phyloP scores from a whole-genome alignment of 148 eudicot species.

The Agrostemma githago region DNA sequence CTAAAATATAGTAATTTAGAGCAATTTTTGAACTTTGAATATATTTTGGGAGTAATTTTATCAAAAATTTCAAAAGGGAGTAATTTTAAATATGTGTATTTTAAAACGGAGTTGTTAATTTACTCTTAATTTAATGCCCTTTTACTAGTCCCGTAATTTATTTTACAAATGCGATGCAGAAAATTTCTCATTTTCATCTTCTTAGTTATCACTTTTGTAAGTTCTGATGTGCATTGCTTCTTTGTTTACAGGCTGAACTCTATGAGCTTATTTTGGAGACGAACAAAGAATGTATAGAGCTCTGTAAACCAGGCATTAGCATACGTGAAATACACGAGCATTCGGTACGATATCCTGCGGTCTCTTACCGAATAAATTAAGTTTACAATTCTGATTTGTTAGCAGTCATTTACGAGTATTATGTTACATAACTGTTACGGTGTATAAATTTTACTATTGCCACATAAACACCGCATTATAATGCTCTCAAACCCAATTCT shows the following conservation, averaged over 20 bases:
- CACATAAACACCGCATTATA: neutral
- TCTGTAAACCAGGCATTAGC: constrained; percentile 88
- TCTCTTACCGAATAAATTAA: neutral
- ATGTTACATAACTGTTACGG: neutral
- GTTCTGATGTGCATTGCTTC: neutral
- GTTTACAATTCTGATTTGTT: neutral
- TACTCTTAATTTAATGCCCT: neutral
- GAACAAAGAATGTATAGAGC: constrained; percentile 77
- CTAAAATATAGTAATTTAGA: too few species aligned
- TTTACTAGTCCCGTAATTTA: neutral
- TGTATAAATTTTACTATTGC: neutral
- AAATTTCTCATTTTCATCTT: neutral
- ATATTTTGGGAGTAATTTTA: too few species aligned
- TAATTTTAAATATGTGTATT: too few species aligned
- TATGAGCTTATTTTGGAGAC: constrained; percentile 86
- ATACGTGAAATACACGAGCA: constrained; percentile 68
- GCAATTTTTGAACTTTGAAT: too few species aligned
- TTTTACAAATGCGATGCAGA: neutral
- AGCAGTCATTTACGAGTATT: too few species aligned
- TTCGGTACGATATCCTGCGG: constrained; percentile 50
- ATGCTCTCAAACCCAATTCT: neutral
- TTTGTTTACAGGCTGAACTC: constrained; percentile 65
- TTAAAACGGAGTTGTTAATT: too few species aligned
- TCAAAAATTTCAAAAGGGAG: too few species aligned
- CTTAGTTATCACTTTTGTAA: neutral